Evolutionary conservation across 805 yeast genomes (phyloP).

Genomic region (Starmerella lactis-condensi): DNA sequence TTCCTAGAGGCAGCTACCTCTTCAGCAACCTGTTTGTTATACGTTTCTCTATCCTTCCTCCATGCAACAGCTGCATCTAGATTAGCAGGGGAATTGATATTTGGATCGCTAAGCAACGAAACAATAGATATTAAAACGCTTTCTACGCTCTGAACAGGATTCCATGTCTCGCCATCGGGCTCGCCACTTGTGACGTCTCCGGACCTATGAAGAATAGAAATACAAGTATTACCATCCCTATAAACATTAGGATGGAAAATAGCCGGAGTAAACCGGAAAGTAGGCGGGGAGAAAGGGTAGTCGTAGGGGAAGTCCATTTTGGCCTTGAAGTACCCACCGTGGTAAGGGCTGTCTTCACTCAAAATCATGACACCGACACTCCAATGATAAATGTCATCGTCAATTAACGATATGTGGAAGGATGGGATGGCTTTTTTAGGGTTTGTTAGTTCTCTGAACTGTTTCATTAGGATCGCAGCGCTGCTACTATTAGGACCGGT

Average conservation of each 20-base stretch:
- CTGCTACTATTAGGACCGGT: constrained; percentile 27
- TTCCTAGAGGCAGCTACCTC: constrained; percentile 56
- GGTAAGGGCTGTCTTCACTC: constrained; percentile 72
- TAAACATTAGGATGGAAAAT: constrained; percentile 92
- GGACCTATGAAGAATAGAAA: constrained; percentile 76
- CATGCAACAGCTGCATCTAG: constrained; percentile 88
- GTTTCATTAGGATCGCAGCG: constrained; percentile 77
- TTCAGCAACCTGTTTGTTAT: constrained; percentile 52
- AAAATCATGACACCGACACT: constrained; percentile 84
- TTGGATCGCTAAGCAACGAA: constrained; percentile 83
- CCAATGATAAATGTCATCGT: constrained; percentile 49
- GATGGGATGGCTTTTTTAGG: constrained; percentile 66
- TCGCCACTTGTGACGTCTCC: constrained; percentile 84
- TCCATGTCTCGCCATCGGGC: constrained; percentile 85
- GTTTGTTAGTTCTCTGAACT: constrained; percentile 80
- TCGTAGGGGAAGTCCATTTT: constrained; percentile 85
- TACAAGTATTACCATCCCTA: constrained; percentile 81
- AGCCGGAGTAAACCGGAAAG: constrained; percentile 79
- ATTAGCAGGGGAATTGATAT: constrained; percentile 83
- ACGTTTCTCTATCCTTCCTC: constrained; percentile 61
- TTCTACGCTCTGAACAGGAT: constrained; percentile 61
- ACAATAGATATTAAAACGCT: constrained; percentile 76
- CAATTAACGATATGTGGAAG: constrained; percentile 42
- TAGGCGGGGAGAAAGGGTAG: constrained; percentile 85
- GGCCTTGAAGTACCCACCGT: constrained; percentile 85